These are phyloP conservation scores for Colletotrichum endophyticum DNA, from an alignment of 2,329 filamentous ascomycete species.

Conservation along the genomic window DNA sequence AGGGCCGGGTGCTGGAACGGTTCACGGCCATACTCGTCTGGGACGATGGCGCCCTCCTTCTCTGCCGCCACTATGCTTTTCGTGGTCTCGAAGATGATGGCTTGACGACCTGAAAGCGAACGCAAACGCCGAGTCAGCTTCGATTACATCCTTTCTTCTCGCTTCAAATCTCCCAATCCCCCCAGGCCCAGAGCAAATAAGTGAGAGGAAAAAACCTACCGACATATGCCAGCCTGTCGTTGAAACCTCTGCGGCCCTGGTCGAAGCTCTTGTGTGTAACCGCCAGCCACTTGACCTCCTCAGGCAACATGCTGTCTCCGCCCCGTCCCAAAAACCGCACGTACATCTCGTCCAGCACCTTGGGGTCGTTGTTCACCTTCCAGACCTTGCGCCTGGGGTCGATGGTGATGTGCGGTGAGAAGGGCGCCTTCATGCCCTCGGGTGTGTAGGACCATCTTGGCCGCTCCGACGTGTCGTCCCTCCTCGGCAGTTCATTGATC, in stretches of 20 bases:
- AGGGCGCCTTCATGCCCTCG: constrained; percentile 70
- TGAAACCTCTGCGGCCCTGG: constrained; percentile 91
- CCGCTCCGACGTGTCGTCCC: neutral
- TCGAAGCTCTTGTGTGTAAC: constrained; percentile 99
- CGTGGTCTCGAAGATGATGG: constrained; percentile 28
- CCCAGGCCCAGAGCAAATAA: neutral
- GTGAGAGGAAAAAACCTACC: constrained; percentile 58
- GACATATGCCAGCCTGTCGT: constrained; percentile 88
- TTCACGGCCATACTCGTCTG: constrained; percentile 59
- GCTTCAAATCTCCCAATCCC: neutral
- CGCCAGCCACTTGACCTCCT: constrained; percentile 95
- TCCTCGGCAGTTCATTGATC: constrained; percentile 13
- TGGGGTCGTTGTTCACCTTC: constrained; percentile 77
- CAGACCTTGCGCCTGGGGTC: constrained; percentile 60
- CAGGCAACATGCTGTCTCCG: constrained; percentile 76
- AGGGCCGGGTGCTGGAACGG: constrained; percentile 76
- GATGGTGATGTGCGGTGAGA: constrained; percentile 65
- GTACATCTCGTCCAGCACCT: constrained; percentile 79
- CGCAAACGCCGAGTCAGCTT: constrained; percentile 3
- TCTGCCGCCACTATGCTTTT: constrained; percentile 58
- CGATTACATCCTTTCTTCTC: neutral
- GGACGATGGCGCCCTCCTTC: constrained; percentile 30
- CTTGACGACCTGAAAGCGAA: constrained; percentile 28
- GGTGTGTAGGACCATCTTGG: constrained; percentile 76
- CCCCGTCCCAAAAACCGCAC: constrained; percentile 74